Percentiles rank a stretch among this genome's conserved stretches.
phyloP scores from a whole-genome alignment of 164 flowering plant species.

The Stephania yunnanensis region DNA sequence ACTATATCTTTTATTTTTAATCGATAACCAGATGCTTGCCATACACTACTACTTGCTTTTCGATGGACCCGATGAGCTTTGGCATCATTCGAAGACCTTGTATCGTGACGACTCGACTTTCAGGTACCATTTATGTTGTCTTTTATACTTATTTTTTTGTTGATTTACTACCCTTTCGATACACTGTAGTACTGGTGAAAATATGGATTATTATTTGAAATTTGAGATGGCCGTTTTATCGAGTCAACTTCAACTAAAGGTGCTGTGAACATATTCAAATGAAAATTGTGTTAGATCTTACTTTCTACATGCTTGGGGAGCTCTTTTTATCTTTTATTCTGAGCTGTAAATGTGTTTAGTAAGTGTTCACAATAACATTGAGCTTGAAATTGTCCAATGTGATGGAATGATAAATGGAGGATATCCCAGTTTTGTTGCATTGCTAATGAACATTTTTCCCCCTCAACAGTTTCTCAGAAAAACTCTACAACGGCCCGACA shows the following conservation, averaged over 20 bases:
- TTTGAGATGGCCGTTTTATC: not conserved
- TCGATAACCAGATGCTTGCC: constrained; percentile 76
- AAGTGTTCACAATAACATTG: not conserved
- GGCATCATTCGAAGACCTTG: constrained; percentile 69
- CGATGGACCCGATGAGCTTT: constrained; percentile 83
- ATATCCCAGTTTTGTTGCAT: not conserved
- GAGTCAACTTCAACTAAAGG: too few relatives aligned
- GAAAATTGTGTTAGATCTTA: not conserved
- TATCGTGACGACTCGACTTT: constrained; percentile 64
- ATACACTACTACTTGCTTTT: constrained; percentile 91
- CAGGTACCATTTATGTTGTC: constrained; percentile 40
- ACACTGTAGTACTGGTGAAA: too few relatives aligned
- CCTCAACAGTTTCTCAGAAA: constrained; percentile 63
- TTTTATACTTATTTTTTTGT: not conserved
- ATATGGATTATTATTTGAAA: not conserved
- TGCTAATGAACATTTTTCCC: not conserved
- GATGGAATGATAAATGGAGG: not conserved
- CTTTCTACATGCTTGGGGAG: not conserved
- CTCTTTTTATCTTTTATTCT: not conserved
- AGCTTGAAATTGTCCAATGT: not conserved
- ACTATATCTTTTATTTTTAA: not conserved
- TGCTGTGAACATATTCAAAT: not conserved
- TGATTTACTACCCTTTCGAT: not conserved
- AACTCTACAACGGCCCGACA: constrained; percentile 46
- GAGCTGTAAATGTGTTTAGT: not conserved